Evolutionary conservation across 202 grass and related monocot species (phyloP), one percentile per base, ranked within the genome.

Genomic region (Eragrostis tef): DNA sequence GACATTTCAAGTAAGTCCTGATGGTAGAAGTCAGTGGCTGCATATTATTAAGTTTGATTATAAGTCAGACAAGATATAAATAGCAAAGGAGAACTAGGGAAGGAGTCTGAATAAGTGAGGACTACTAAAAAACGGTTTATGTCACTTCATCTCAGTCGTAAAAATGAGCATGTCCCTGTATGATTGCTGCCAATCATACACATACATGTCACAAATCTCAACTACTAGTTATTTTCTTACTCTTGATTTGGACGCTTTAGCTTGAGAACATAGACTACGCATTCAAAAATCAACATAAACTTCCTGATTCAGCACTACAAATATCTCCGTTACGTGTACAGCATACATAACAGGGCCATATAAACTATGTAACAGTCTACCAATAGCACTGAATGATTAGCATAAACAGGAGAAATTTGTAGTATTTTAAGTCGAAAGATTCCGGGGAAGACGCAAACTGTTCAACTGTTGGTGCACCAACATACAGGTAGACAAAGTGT

Each of bases 151-250:
- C 50, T 11, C 50, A 15, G 49, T 24, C 22, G 27, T 5, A 53
- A 14, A 50, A 16, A 45, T 11, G 44, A 67, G 21, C 46, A 71
- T 82, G 64, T 48, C 66, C 15, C 44, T 46, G 43, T 61, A 84
- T 80, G 70, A 84, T 75, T 70, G 76, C 34, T 70, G 45, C 67
- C 70, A 88, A 85, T 88, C 53, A 85, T 75, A 56, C 50, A 75
- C 36, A 45, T 70, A 80, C 77, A 64, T 42, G 53, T 79, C 59
- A 75, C 21, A 31, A 42, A 52, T 22, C 13, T 65, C 19, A 64
- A 54, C 66, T 41, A 41, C 60, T 56, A 1, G 42, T 6, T 49
- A n/a, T 79, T 73, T 64, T 54, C 22, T 13, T 54, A 47, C 26
- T 43, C 81, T 75, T 81, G 19, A 47, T 76, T 56, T 16, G 15